Evolutionary conservation across 768 basidiomycete genomes (phyloP), one percentile per base, ranked within the genome.

Genomic region (Asterophora parasitica): DNA sequence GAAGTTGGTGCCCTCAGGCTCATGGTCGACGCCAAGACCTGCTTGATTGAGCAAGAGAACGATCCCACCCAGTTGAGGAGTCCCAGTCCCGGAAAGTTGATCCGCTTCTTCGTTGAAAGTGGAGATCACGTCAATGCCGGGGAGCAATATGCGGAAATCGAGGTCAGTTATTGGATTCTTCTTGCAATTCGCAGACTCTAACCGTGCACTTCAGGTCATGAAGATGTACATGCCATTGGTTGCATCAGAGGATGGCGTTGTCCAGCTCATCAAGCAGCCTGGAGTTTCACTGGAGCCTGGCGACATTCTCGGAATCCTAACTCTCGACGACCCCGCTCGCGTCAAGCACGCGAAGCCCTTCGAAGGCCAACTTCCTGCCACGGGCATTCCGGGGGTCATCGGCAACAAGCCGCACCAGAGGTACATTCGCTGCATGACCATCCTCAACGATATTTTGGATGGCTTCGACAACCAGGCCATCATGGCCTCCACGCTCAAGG

Each of bases 141-240:
- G 15, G 92, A 98, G 53, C 86, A 90, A 50, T 98, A 97, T 65
- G 96, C 96, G 43, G 96, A 99, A 63, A 97, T 99, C 37, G 96
- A 98, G 78, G 90, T 90, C 54, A 46, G 77, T 56, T 5, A 23
- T 44, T 45, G 44, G 37, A n/a, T 37, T 1, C 51, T 27, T 40
- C 13, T 41, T 30, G 4, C 30, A n/a, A 19, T 16, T 23, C 33
- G 5, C 3, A 31, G 30, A 44, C 4, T 50, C 15, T 17, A 51
- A 9, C 26, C 36, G 34, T 27, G 40, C 30, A 16, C 39, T 33
- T 49, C 5, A 88, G 86, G 89, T 92, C 51, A 94, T 96, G 92
- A 97, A 99, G 74, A 99, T 98, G 96, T 96, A 96, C 68, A 96
- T 99, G 95, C 93, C 93, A 3, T 81, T 99, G 46, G 83, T 91